Conservation (phyloP, 768 basidiomycete genomes). For the Naganishia kalamii region DNA sequence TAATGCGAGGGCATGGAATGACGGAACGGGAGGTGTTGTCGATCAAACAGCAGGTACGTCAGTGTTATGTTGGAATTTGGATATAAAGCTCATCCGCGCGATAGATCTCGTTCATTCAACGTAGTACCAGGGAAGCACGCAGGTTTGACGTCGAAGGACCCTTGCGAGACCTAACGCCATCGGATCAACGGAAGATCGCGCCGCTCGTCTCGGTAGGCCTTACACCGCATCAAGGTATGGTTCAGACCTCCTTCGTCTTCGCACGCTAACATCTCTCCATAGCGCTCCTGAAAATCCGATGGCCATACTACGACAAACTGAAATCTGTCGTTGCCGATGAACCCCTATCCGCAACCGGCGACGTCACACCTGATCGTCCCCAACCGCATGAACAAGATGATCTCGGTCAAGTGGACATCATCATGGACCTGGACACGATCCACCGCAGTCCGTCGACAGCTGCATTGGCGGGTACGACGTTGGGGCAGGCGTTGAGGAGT, state of each 20-base stretch:
- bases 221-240: constrained; percentile 3
- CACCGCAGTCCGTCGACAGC: neutral
- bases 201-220: neutral
- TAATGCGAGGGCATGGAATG: constrained; percentile 4
- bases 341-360: neutral
- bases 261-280: neutral
- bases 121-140: constrained; percentile 1
- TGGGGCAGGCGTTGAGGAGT: neutral
- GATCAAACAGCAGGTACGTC: constrained; percentile 1
- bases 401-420: constrained; percentile 1
- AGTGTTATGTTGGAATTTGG: neutral
- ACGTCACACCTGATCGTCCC: neutral
- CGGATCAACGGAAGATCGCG: neutral
- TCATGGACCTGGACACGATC: neutral
- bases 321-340: neutral
- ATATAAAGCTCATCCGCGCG: too few relatives aligned
- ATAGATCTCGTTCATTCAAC: constrained; percentile 3
- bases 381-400: neutral
- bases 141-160: neutral
- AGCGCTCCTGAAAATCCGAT: neutral
- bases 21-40: neutral
- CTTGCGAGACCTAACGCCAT: neutral
- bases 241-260: too few relatives aligned
- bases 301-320: constrained; percentile 11
- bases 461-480: neutral